Base-by-base conservation (phyloP, 768 basidiomycete genomes). In the Lactarius sanguifluus region DNA sequence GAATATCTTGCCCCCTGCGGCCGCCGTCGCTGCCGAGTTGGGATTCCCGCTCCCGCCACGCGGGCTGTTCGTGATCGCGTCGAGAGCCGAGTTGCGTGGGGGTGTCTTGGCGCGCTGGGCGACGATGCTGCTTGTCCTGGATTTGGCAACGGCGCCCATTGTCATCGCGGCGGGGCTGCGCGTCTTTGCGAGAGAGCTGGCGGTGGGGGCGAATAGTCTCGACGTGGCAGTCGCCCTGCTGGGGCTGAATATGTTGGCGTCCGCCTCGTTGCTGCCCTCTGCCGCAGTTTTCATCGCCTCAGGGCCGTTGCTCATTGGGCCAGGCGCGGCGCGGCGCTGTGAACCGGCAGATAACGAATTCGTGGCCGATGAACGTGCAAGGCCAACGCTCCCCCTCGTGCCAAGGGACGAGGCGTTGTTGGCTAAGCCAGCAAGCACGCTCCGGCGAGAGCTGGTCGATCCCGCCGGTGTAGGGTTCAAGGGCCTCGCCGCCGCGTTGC, bases 301-400 rank as follows among this genome's bases (percentile, higher is more conserved):
- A 1, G 59, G 62, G 36, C 71, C 72, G 16, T 61, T 57, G 59
- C 55, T 71, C 23, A 57, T 20, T 30, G 57, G 25, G 13, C 69
- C 58, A 13, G 66, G 57, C 7, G 52, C 62, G 20, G 69, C 38
- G 30, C 76, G 73, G n/a, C 73, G 72, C 36, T 79, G 75, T 0
- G 80, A 81, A 1, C 83, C 84, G 15, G 85, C 74, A 0, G 85
- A 84, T 1, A 81, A 82, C 0, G 79, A 77, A 6, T 75, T 74
- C 0, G 74, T 65, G 18, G 72, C 71, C 57, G 76, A 67, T 28
- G 71, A 59, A 32, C 71, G 74, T 3, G 77, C 70, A 5, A 70
- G 65, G 23, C 32, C 57, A 5, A 70, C 71, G 36, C 72, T 71
- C 3, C 69, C 71, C 50, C 74, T 71, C 10, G 77, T 75, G n/a